Evolutionary conservation across 176 grass and related monocot genomes (phyloP).

Genomic region (Guadua angustifolia): DNA sequence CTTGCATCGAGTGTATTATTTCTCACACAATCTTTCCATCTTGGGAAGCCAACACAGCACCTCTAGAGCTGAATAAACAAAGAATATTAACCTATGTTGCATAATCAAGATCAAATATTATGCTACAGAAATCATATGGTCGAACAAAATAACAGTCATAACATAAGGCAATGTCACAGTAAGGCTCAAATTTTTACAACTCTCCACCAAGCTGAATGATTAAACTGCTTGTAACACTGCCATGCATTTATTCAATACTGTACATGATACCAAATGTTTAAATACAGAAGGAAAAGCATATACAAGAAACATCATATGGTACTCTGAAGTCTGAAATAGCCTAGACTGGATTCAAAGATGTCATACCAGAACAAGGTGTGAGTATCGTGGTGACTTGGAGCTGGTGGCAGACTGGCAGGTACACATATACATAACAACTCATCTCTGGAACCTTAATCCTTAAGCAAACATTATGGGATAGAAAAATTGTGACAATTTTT

Average conservation of each 20-base stretch:
- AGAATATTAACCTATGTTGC: neutral
- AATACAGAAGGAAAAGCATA: neutral
- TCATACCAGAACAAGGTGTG: slow-evolving; percentile 1
- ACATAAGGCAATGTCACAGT: neutral
- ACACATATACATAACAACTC: slow-evolving; percentile 20
- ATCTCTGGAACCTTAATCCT: too few species aligned
- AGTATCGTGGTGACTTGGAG: slow-evolving; percentile 56
- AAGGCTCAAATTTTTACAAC: neutral
- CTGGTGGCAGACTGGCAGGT: slow-evolving; percentile 69
- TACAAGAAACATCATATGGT: slow-evolving; percentile 24
- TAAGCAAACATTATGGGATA: too few species aligned
- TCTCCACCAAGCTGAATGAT: neutral
- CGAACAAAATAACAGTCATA: neutral
- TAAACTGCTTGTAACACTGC: neutral
- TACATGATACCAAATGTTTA: neutral
- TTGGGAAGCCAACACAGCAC: slow-evolving; percentile 85
- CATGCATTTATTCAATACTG: neutral
- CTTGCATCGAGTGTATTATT: slow-evolving; percentile 75
- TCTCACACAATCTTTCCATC: slow-evolving; percentile 97
- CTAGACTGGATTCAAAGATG: neutral
- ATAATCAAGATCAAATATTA: neutral
- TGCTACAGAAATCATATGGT: neutral
- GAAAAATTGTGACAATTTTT: too few species aligned
- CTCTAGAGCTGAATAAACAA: slow-evolving; percentile 72
- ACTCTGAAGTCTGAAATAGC: neutral